Evolutionary conservation across 768 basidiomycete species (phyloP), one percentile per base, ranked within the genome.

Genomic region (Pilatotrama ljubarskyi): DNA sequence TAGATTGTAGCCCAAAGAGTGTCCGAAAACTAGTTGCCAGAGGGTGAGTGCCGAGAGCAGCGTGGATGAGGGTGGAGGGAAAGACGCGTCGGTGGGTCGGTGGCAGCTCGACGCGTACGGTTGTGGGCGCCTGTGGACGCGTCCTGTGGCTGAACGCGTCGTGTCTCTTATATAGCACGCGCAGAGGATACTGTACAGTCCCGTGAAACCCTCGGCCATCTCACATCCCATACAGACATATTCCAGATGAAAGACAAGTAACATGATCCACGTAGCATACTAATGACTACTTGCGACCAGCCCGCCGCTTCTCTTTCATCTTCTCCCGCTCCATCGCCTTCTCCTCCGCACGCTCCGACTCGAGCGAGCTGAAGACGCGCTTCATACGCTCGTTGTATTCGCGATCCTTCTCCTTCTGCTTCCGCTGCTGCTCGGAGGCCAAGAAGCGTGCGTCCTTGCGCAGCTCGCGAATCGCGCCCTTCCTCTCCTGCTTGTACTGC

Each of bases 381-480:
- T 88, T 88, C 88, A 98, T 93, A 63, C 85, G 83, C 49, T 85
- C 83, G 67, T 84, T 86, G 74, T 99, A 98, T 26, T 74, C 76
- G 63, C 68, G 77, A 68, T 98, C 96, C 80, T 93, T 95, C 77
- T 90, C 90, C 72, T 79, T 76, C 76, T 93, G 90, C 70, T 88
- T 85, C 75, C 87, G 84, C 69, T 92, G 87, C 67, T 93, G 87
- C 70, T 95, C 94, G 26, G 80, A 80, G 10, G 96, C 93, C 75
- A 99, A 78, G 84, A 98, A 99, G 65, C 84, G 82, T 62, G 93
- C 88, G 71, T 99, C 97, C 79, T 98, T 98, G 61, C 97, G 85
- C 53, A 99, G 79, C 71, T 99, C 97, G 46, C 96, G 81, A 62
- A 99, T 94, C 5, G 97, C 97, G 43, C 97, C 95, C 80, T 98